Conservation (phyloP, 2,329 filamentous ascomycete genomes). For the Hypoxylon sp. region DNA sequence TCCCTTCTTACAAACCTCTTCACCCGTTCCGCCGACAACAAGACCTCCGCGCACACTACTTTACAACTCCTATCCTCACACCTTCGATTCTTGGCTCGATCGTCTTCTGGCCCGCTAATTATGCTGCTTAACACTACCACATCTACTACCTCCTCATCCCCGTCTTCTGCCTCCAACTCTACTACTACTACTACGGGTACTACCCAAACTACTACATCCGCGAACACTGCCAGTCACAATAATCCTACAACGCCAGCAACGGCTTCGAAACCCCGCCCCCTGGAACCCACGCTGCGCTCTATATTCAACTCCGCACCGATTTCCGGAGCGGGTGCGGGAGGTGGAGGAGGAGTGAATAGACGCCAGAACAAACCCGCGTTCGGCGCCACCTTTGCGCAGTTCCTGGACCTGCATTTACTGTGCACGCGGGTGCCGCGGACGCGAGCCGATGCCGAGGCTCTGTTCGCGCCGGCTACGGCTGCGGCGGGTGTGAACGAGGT, state of each 20-base stretch:
- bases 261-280: slow-evolving; percentile 37
- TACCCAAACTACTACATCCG: not conserved
- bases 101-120: slow-evolving; percentile 59
- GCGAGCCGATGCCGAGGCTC: slow-evolving; percentile 58
- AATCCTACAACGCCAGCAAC: slow-evolving; percentile 11
- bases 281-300: slow-evolving; percentile 65
- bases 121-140: slow-evolving; percentile 69
- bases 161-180: not conserved
- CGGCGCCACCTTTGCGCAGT: slow-evolving; percentile 68
- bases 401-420: slow-evolving; percentile 70
- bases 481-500: slow-evolving; percentile 29
- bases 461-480: slow-evolving; percentile 6
- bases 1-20: slow-evolving; percentile 68
- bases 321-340: not conserved
- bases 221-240: not conserved
- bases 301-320: slow-evolving; percentile 61
- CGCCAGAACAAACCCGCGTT: slow-evolving; percentile 65
- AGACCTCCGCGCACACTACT: slow-evolving; percentile 62
- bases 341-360: slow-evolving; percentile 38
- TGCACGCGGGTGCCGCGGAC: slow-evolving; percentile 62
- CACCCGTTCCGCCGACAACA: slow-evolving; percentile 62
- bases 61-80: slow-evolving; percentile 65
- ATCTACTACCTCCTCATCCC: slow-evolving; percentile 38
- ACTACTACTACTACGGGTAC: slow-evolving; percentile 18
- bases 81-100: slow-evolving; percentile 63